These are phyloP conservation scores for Plasmodium relictum DNA, from an alignment of 169 alveolate genomes.

Conservation along the genomic window DNA sequence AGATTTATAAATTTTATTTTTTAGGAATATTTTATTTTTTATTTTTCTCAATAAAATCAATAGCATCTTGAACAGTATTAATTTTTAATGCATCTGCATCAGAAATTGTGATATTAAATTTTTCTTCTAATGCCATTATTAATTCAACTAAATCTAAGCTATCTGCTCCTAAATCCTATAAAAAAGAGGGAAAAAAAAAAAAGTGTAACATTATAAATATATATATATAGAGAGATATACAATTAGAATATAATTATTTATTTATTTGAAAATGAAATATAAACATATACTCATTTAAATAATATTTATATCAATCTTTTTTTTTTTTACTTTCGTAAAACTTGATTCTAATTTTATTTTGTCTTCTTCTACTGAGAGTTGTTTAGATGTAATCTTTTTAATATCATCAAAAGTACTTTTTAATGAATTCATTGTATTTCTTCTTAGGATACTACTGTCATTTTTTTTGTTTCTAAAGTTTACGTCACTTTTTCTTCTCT, in stretches of 20 bases:
- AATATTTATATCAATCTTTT: not conserved
- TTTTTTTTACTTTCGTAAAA: slow-evolving; percentile 44
- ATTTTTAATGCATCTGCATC: slow-evolving; percentile 87
- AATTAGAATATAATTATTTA: slow-evolving; percentile 6
- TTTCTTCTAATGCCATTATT: slow-evolving; percentile 89
- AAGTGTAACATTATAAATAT: not conserved
- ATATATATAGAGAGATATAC: not conserved
- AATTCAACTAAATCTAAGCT: slow-evolving; percentile 88
- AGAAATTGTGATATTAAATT: slow-evolving; percentile 86
- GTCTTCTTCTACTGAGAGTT: slow-evolving; percentile 74
- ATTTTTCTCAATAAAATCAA: slow-evolving; percentile 77
- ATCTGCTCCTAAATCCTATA: slow-evolving; percentile 91
- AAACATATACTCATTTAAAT: not conserved
- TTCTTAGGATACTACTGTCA: not conserved
- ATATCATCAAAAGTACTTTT: slow-evolving; percentile 44
- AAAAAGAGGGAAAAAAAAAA: not conserved
- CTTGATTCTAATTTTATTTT: slow-evolving; percentile 35
- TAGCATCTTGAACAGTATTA: slow-evolving; percentile 83
- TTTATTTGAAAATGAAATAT: not conserved
- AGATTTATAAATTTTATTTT: no score
- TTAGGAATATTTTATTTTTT: no score
- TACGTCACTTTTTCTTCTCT: not conserved
- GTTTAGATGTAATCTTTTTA: slow-evolving; percentile 51
- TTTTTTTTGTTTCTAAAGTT: slow-evolving; percentile 5
- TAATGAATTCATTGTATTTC: slow-evolving; percentile 4